A percentile compares a stretch with the other conserved stretches of the same genome.
Evolutionary conservation across 2,329 filamentous ascomycete genomes (phyloP).

Genomic region (Aureobasidium musti): DNA sequence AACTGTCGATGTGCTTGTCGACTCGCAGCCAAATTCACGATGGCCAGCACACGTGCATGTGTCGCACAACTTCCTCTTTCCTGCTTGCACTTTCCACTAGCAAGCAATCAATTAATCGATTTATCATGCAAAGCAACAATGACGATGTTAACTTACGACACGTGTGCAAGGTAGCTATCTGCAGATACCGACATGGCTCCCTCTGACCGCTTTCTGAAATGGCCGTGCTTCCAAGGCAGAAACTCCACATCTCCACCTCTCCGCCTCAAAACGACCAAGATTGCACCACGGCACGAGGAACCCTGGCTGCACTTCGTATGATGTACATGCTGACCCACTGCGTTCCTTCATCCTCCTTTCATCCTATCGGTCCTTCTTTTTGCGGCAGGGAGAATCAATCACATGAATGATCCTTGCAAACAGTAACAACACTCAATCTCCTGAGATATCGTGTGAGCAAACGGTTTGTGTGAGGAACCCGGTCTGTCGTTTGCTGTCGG

Average conservation of each 20-base stretch:
- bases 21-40: neutral
- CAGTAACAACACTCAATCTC: neutral
- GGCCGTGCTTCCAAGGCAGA: neutral
- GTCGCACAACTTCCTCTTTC: neutral
- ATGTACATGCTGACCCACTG: conserved; percentile 1
- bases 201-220: neutral
- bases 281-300: neutral
- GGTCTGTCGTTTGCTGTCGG: no score
- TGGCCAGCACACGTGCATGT: neutral
- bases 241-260: conserved; percentile 24
- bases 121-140: neutral
- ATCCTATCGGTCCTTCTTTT: conserved; percentile 22
- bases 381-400: no score
- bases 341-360: neutral
- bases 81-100: no score
- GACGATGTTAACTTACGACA: neutral
- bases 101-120: neutral
- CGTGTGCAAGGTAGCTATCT: neutral
- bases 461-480: neutral
- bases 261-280: neutral
- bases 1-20: neutral
- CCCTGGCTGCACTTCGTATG: neutral
- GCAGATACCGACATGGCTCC: neutral
- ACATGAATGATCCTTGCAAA: neutral
- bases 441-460: neutral